These are phyloP conservation scores for Boletus pseudopeckii DNA, from an alignment of 768 basidiomycete genomes.

Conservation along the genomic window DNA sequence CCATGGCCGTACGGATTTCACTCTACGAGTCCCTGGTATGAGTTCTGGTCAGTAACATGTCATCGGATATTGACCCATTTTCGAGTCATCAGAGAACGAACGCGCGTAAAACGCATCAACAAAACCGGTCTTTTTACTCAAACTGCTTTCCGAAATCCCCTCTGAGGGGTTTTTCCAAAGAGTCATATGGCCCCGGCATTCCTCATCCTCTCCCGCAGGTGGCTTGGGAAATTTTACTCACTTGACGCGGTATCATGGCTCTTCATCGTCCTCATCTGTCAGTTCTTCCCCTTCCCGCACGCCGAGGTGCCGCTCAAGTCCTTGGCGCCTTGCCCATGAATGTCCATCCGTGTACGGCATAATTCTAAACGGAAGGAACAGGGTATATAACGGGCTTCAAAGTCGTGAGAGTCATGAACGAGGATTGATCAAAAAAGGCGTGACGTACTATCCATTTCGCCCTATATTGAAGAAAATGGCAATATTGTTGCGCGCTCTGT, in stretches of 20 bases:
- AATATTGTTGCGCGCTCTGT: slow-evolving; percentile 59
- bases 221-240: not conserved
- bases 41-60: slow-evolving; percentile 5
- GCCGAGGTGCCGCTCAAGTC: slow-evolving; percentile 59
- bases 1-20: not conserved
- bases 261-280: slow-evolving; percentile 73
- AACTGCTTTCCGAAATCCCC: slow-evolving; percentile 21
- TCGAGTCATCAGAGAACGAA: slow-evolving; percentile 20
- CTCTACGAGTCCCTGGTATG: not conserved
- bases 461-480: slow-evolving; percentile 86
- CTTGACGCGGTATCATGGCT: slow-evolving; percentile 8
- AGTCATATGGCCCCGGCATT: slow-evolving; percentile 84
- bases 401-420: not conserved
- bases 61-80: not conserved
- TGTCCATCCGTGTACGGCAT: slow-evolving; percentile 84
- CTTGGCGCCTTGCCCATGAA: slow-evolving; percentile 69
- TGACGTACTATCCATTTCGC: slow-evolving; percentile 74
- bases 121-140: slow-evolving; percentile 23
- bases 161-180: slow-evolving; percentile 39
- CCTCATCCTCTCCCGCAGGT: slow-evolving; percentile 41
- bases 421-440: not conserved
- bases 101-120: slow-evolving; percentile 8
- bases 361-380: slow-evolving; percentile 78
- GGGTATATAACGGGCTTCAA: slow-evolving; percentile 65
- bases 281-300: slow-evolving; percentile 78